Conservation (phyloP, 2,329 filamentous ascomycete species). For the Aspergillus latus region DNA sequence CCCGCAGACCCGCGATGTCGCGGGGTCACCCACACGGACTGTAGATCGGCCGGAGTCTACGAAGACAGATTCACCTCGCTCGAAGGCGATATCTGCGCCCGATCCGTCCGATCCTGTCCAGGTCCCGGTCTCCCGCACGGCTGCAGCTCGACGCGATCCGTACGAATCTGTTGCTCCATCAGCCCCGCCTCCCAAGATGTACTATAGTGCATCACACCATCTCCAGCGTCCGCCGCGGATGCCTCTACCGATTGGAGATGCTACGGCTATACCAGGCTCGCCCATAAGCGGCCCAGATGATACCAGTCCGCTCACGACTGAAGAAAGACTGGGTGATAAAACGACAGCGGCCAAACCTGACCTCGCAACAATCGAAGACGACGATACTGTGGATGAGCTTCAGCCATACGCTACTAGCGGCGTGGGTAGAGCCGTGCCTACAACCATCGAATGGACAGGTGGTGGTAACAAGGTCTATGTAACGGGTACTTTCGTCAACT, state of each 20-base stretch:
- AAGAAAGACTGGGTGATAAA: constrained; percentile 48
- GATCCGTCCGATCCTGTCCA: constrained; percentile 43
- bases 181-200: constrained; percentile 50
- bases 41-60: constrained; percentile 26
- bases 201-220: constrained; percentile 43
- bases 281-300: constrained; percentile 78
- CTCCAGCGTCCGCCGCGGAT: constrained; percentile 72
- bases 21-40: constrained; percentile 32
- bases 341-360: constrained; percentile 58
- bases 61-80: constrained; percentile 22
- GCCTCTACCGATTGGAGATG: constrained; percentile 90
- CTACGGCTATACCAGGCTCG: constrained; percentile 83
- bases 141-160: constrained; percentile 30
- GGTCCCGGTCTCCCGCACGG: constrained; percentile 35
- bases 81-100: constrained; percentile 29
- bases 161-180: constrained; percentile 38
- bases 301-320: constrained; percentile 44
- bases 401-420: constrained; percentile 64
- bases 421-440: constrained; percentile 76
- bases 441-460: constrained; percentile 78
- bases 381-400: constrained; percentile 74
- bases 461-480: constrained; percentile 90
- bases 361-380: constrained; percentile 62
- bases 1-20: constrained; percentile 40
- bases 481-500: constrained; percentile 94